phyloP scores from a whole-genome alignment of 352 stramenopile species.

The Globisporangium recalcitrans region DNA sequence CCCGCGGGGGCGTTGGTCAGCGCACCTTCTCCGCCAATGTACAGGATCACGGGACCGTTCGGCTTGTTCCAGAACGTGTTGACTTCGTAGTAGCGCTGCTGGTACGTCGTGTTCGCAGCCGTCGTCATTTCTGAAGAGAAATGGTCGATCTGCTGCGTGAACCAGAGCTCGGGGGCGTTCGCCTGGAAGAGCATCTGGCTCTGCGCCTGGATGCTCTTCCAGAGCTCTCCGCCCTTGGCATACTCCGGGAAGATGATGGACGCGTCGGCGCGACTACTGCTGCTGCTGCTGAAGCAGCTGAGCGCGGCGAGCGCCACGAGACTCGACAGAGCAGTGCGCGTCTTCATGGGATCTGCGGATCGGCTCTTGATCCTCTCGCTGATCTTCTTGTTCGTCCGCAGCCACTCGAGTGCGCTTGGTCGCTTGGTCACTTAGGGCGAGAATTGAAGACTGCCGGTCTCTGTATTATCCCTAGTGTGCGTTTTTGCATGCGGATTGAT shows the following conservation, averaged over 20 bases:
- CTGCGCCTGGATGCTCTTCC: constrained; percentile 46
- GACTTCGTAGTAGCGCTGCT: constrained; percentile 75
- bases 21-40: constrained; percentile 79
- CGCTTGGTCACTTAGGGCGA: not conserved
- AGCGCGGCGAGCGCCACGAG: not conserved
- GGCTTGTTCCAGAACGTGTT: constrained; percentile 51
- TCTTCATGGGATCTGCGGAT: not conserved
- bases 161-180: constrained; percentile 49
- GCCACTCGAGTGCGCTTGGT: not conserved
- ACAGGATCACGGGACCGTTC: constrained; percentile 70
- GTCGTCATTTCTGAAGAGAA: constrained; percentile 16
- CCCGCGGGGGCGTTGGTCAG: constrained; percentile 52
- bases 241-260: constrained; percentile 29
- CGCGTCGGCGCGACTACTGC: not conserved
- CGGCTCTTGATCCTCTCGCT: not conserved
- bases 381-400: not conserved
- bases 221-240: constrained; percentile 45
- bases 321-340: not conserved
- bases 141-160: constrained; percentile 66
- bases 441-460: constrained; percentile 1
- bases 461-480: too few species aligned
- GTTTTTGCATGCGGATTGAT: not conserved
- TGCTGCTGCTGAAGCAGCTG: not conserved
- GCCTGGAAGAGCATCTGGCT: constrained; percentile 37
- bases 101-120: constrained; percentile 37